Evolutionary conservation across 129 eudicot species (phyloP).

Genomic region (Silybum marianum): DNA sequence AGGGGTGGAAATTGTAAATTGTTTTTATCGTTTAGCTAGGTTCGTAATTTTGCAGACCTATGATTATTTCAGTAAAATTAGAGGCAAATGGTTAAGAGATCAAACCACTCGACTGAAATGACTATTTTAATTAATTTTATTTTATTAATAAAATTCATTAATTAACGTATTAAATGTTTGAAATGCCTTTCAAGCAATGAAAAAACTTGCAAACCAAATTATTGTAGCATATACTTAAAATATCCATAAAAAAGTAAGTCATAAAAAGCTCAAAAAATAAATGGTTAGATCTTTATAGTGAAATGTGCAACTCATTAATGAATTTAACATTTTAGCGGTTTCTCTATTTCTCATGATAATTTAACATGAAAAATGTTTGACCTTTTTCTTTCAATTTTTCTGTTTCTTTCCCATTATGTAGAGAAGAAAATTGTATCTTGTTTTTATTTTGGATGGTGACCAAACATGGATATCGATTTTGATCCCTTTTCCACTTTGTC

Average conservation of each 20-base stretch:
- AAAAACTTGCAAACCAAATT: background rate
- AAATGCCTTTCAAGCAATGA: too few species aligned
- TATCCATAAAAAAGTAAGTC: background rate
- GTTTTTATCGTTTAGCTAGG: too few species aligned
- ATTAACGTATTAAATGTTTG: too few species aligned
- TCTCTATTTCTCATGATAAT: background rate
- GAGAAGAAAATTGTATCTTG: background rate
- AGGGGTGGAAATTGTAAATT: too few species aligned
- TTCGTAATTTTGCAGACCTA: too few species aligned
- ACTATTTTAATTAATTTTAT: too few species aligned
- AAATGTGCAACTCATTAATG: background rate
- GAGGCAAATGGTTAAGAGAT: too few species aligned
- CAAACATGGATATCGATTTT: background rate
- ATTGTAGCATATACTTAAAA: background rate
- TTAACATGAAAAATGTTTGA: background rate
- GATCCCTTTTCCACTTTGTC: background rate
- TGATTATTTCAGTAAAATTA: too few species aligned
- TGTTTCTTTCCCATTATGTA: background rate
- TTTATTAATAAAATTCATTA: too few species aligned
- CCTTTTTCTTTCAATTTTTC: background rate
- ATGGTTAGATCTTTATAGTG: background rate
- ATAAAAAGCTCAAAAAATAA: background rate
- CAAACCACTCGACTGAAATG: too few species aligned
- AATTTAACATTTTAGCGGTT: too few species aligned
- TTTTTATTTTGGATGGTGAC: background rate